Evolutionary conservation across 805 yeast species (phyloP).

Genomic region (Pichia paraexigua): DNA sequence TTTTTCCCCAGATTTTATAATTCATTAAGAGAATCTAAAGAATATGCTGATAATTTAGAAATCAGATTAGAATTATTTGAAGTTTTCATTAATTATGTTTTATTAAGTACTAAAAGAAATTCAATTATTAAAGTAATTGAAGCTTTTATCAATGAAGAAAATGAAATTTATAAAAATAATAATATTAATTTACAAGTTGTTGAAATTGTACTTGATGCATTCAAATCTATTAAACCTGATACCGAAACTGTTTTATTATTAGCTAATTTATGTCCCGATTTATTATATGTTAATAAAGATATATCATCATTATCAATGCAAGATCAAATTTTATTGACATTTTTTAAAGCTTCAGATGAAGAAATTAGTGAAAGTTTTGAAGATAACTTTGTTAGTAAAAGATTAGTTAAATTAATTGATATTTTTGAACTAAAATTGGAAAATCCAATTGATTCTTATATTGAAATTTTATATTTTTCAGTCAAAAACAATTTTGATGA

Average conservation of each 20-base stretch:
- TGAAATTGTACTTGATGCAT: constrained; percentile 25
- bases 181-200: constrained; percentile 20
- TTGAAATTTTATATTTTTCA: constrained; percentile 26
- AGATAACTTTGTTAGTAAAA: constrained; percentile 19
- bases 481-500: constrained; percentile 22
- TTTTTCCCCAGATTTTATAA: constrained; percentile 30
- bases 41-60: constrained; percentile 14
- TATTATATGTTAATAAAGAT: constrained; percentile 2
- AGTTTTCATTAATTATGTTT: constrained; percentile 26
- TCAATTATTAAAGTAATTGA: constrained; percentile 20
- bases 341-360: constrained; percentile 24
- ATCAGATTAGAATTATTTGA: constrained; percentile 27
- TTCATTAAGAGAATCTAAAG: constrained; percentile 20
- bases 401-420: constrained; percentile 14
- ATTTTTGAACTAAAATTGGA: constrained; percentile 14
- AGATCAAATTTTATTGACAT: constrained; percentile 14
- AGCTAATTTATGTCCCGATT: constrained; percentile 14
- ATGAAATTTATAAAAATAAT: constrained; percentile 4
- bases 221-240: constrained; percentile 23
- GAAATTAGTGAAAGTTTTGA: constrained; percentile 23
- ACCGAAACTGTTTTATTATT: constrained; percentile 19
- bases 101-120: constrained; percentile 23
- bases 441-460: constrained; percentile 19
- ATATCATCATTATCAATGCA: constrained; percentile 1
- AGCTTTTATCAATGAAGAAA: constrained; percentile 24